phyloP scores from a whole-genome alignment of 768 basidiomycete genomes.

The Termitomyces bulborhizus region DNA sequence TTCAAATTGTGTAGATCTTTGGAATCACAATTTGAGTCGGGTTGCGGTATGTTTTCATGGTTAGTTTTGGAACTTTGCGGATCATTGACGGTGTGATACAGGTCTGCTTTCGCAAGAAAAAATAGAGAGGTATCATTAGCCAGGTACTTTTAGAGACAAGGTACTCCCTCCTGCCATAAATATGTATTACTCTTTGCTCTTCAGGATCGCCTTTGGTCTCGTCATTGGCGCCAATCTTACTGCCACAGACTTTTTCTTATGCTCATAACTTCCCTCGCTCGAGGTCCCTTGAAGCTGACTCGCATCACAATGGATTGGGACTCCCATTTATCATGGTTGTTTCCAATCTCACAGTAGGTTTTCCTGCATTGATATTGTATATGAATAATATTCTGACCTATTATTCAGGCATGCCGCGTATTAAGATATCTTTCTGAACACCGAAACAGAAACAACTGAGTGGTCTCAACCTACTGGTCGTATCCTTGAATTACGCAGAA shows the following conservation, averaged over 20 bases:
- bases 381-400: not conserved
- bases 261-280: not conserved
- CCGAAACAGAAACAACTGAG: not conserved
- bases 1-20: too few species aligned
- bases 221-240: slow-evolving; percentile 23
- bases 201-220: slow-evolving; percentile 23
- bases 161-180: slow-evolving; percentile 10
- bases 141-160: slow-evolving; percentile 31
- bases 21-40: too few species aligned
- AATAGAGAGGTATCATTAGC: slow-evolving; percentile 25
- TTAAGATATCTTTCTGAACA: slow-evolving; percentile 11
- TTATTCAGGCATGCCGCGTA: slow-evolving; percentile 30
- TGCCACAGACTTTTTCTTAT: slow-evolving; percentile 25
- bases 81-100: slow-evolving; percentile 1
- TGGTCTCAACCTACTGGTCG: slow-evolving; percentile 14
- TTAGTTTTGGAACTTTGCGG: not conserved
- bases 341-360: slow-evolving; percentile 31
- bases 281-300: not conserved
- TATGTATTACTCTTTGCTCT: not conserved
- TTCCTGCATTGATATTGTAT: not conserved
- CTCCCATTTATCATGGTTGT: slow-evolving; percentile 29
- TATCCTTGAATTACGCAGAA: slow-evolving; percentile 34
- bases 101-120: slow-evolving; percentile 22
- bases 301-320: slow-evolving; percentile 24
- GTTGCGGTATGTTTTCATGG: slow-evolving; percentile 20